Evolutionary conservation across 1,139 yeast species (phyloP).

Genomic region (Kurtzmaniella quercitrusa): DNA sequence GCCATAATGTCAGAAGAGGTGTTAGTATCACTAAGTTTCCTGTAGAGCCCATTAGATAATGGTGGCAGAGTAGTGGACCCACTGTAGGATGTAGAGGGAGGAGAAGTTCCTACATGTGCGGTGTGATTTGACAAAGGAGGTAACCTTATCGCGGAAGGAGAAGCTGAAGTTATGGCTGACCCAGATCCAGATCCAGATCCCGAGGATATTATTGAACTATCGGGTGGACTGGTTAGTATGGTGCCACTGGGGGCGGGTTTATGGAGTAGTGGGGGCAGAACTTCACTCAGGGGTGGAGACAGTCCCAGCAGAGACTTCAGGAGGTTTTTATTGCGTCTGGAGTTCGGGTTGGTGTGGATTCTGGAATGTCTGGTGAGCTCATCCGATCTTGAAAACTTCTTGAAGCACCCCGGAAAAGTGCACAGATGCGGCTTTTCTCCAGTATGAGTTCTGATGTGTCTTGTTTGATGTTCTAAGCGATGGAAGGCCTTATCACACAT

Average conservation of each 20-base stretch:
- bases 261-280: background rate
- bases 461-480: slow-evolving; percentile 87
- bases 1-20: background rate
- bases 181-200: background rate
- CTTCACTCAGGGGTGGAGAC: background rate
- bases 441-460: slow-evolving; percentile 92
- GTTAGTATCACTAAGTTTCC: background rate
- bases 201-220: background rate
- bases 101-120: background rate
- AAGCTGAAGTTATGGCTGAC: background rate
- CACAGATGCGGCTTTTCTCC: slow-evolving; percentile 95
- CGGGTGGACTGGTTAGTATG: background rate
- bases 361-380: slow-evolving; percentile 87
- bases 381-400: slow-evolving; percentile 82
- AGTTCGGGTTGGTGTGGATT: slow-evolving; percentile 78
- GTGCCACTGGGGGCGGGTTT: background rate
- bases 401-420: slow-evolving; percentile 80
- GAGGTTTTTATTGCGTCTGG: slow-evolving; percentile 50
- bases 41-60: background rate
- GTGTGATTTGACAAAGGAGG: background rate
- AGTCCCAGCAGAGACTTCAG: slow-evolving; percentile 6
- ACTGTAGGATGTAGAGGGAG: background rate
- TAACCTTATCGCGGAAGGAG: background rate
- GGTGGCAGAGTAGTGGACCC: background rate
- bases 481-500: slow-evolving; percentile 90